Conservation (phyloP, 129 eudicot species). For the sunflower (Helianthus annuus) region DNA sequence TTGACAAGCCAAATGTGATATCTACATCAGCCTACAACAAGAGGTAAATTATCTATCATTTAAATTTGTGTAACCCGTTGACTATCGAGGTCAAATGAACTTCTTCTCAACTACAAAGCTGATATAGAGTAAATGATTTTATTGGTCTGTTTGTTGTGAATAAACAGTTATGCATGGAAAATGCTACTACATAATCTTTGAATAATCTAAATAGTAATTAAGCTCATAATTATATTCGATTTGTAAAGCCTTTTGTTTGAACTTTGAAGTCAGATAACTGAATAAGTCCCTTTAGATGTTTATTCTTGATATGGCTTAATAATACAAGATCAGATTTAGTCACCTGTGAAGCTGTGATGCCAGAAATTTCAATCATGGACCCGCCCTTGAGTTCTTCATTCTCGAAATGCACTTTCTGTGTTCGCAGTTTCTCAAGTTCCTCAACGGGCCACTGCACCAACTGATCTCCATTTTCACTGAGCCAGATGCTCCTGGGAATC, state of each 20-base stretch:
- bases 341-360: slow-evolving; percentile 61
- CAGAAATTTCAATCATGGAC: slow-evolving; percentile 36
- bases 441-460: slow-evolving; percentile 66
- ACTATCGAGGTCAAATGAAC: not conserved
- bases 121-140: not conserved
- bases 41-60: not conserved
- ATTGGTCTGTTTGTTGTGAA: not conserved
- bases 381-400: slow-evolving; percentile 35
- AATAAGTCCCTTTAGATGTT: not conserved
- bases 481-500: slow-evolving; percentile 63
- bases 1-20: slow-evolving; percentile 28
- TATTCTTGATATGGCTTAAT: not conserved
- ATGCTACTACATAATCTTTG: not conserved
- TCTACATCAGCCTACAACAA: slow-evolving; percentile 47
- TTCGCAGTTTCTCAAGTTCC: slow-evolving; percentile 47
- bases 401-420: slow-evolving; percentile 28
- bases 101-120: slow-evolving; percentile 1
- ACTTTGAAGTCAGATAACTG: not conserved
- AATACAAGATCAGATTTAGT: slow-evolving; percentile 4
- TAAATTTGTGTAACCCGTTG: not conserved
- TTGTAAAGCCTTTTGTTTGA: slow-evolving; percentile 9
- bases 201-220: not conserved
- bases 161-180: not conserved
- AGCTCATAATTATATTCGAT: not conserved
- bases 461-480: slow-evolving; percentile 46